phyloP scores from a whole-genome alignment of 1,284 basidiomycete genomes.

The Grifola frondosa region DNA sequence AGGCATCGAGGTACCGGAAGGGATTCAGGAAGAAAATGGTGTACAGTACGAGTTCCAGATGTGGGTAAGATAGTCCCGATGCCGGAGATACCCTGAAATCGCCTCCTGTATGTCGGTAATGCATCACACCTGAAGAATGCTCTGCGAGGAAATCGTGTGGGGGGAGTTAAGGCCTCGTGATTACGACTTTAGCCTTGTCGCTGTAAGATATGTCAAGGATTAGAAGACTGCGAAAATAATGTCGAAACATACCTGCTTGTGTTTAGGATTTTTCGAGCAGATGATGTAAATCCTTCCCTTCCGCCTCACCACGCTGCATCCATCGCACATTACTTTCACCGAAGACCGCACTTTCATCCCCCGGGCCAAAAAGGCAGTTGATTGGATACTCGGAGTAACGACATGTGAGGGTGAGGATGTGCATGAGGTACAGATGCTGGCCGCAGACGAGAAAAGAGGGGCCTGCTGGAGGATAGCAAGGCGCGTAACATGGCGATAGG shows the following conservation, averaged over 20 bases:
- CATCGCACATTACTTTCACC: constrained; percentile 91
- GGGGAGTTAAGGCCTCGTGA: background rate
- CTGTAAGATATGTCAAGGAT: constrained; percentile 36
- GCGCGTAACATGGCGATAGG: constrained; percentile 57
- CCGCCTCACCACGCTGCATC: constrained; percentile 81
- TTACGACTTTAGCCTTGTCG: constrained; percentile 54
- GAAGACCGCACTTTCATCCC: constrained; percentile 98
- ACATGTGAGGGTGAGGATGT: constrained; percentile 31
- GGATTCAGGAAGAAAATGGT: constrained; percentile 78
- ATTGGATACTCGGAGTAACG: constrained; percentile 19
- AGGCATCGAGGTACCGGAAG: constrained; percentile 75
- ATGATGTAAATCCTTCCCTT: constrained; percentile 94
- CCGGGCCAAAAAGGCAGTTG: constrained; percentile 45
- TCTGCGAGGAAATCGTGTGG: background rate
- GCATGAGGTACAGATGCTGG: constrained; percentile 36
- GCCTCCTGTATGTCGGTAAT: background rate
- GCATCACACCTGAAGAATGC: background rate
- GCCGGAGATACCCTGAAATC: background rate
- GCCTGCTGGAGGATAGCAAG: constrained; percentile 58
- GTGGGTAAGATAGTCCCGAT: constrained; percentile 60
- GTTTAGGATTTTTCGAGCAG: constrained; percentile 93
- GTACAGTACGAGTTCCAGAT: constrained; percentile 89
- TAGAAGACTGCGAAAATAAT: constrained; percentile 5
- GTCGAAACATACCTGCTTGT: constrained; percentile 83
- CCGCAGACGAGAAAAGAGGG: constrained; percentile 55